Base-by-base conservation (phyloP, 192 early-diverging fungal genomes). In the Lunasporangiospora selenospora region DNA sequence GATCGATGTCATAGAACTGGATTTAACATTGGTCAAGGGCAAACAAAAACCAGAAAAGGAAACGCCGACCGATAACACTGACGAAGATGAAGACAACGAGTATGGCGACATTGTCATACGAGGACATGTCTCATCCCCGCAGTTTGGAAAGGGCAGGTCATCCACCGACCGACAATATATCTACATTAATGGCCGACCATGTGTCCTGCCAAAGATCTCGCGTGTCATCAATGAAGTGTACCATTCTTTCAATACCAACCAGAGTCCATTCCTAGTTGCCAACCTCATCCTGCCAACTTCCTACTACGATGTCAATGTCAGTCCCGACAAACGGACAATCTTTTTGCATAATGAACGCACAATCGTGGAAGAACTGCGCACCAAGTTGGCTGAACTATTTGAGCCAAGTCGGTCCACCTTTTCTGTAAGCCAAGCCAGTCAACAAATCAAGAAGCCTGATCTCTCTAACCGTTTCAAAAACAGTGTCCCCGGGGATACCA, bases 281-380 rank as follows among this genome's bases (percentile, higher is more conserved):
- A 81, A 91, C 38, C 66, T 98, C 18, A 66, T 63, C 23, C 43
- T 93, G 37, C 69, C 77, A 1, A 82, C 83, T 18, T 84, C 77
- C 10, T 75, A 77, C 12, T 88, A 91, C 29, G 95, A 99, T 83
- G 92, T 96, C 27, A 99, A 99, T 56, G 83, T 99, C 23, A 93
- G 91, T 23, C 97, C 97, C 1, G 92, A 99, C 67, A 99, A 99
- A 58, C 85, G 96, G 29, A 97, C 90, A 0, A 81, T 99, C 18
- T 79, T 96, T 62, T 65, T 99, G 10, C 88, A 95, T 42, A 77
- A 92, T 37, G 97, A 99, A 51, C 65, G 78, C 7, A 48, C 58
- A 45, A 44, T 93, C 29, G 42, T 83, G 3, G 80, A 89, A 16
- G 57, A 60, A 21, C 61, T 89, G 21, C 47, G 84, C 65, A 77